Base-by-base conservation (phyloP, 2,329 filamentous ascomycete genomes). In the Pleomassaria siparia region DNA sequence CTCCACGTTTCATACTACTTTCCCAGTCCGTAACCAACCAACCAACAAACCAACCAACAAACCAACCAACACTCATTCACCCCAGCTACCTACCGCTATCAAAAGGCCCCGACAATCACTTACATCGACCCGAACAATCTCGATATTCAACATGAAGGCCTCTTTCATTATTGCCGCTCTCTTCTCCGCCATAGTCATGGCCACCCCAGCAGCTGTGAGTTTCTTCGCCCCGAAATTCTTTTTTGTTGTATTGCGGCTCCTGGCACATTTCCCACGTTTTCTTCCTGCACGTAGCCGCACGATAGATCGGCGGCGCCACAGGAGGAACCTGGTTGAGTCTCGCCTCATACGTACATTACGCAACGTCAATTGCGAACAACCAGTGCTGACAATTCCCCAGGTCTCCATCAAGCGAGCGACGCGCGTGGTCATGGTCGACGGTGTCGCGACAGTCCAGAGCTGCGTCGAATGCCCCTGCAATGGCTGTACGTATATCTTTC, bases 381-480 rank as follows among this genome's bases (percentile, higher is more conserved):
- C 22, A 25, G 15, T 16, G 6, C 26, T 16, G 5, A 6, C 41
- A 37, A 11, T 5, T 22, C 21, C 21, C 2, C 22, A 53, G 53
- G 47, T 55, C 13, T 53, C 47, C 10, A 44, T 51, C 28, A 39
- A 49, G 13, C 50, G 50, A 43, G 10, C 39, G 10, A 44, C 40
- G 13, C 26, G 26, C 16, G 47, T 46, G 7, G 45, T 49, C 25
- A 13, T 18, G n/a, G 36, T 20, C 42, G 39, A 40, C 18, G 15
- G 24, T 22, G 45, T 13, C 21, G 41, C 25, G 24, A 11, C n/a
- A 2, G 21, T 22, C 13, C n/a, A 41, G 13, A 3, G 45, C 13
- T 56, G 50, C 41, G 29, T 56, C 40, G 42, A 50, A 49, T 56
- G 51, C 22, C 54, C 51, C 3, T 56, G 54, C 41, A 33, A 39